phyloP scores from a whole-genome alignment of 2,329 filamentous ascomycete genomes.

The Botrytis hyacinthi region DNA sequence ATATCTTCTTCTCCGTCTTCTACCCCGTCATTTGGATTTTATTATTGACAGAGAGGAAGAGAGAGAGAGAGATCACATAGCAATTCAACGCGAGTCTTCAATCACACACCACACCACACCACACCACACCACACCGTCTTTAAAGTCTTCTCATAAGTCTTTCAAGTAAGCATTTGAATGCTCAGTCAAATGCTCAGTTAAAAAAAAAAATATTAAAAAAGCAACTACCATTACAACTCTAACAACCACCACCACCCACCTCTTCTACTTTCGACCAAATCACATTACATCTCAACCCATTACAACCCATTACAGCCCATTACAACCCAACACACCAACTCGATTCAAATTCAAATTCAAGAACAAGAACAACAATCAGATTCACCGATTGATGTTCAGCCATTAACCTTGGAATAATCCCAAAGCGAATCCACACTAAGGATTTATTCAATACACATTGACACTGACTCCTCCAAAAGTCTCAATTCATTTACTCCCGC shows the following conservation, averaged over 20 bases:
- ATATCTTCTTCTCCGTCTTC: slow-evolving; percentile 30
- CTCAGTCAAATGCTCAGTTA: background rate
- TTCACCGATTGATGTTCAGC: background rate
- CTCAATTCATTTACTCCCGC: slow-evolving; percentile 26
- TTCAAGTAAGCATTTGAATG: background rate
- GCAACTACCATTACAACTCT: background rate
- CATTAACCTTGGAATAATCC: background rate
- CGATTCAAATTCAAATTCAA: background rate
- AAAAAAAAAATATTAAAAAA: too few species aligned
- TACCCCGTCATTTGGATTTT: slow-evolving; percentile 25
- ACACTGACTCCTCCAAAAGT: background rate
- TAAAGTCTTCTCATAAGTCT: background rate
- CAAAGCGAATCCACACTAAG: background rate
- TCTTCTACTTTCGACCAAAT: background rate
- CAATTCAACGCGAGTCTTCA: background rate
- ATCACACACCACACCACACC: too few species aligned
- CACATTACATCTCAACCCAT: background rate
- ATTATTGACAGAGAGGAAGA: background rate
- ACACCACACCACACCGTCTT: background rate
- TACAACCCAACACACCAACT: background rate
- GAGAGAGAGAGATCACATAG: background rate
- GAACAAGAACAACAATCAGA: background rate
- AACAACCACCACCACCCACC: background rate
- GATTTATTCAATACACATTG: background rate
- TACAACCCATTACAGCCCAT: background rate